These are phyloP conservation scores for Phytophthora litchii DNA, from an alignment of 352 stramenopile genomes.

Conservation along the genomic window DNA sequence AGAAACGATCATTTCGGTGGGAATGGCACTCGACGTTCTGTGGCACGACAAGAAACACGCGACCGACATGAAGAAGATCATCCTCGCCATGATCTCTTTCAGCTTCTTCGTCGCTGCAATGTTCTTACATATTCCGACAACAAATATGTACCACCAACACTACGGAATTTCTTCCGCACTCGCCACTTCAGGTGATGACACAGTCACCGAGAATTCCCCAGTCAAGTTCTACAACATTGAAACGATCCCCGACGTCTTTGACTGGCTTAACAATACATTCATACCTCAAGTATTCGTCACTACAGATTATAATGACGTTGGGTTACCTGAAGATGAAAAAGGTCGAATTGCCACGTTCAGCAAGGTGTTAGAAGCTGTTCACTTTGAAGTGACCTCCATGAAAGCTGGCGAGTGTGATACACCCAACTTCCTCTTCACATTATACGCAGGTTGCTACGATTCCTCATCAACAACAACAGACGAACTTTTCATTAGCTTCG, in stretches of 20 bases:
- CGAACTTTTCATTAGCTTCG: slow-evolving; percentile 38
- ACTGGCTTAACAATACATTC: slow-evolving; percentile 54
- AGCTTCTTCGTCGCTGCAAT: slow-evolving; percentile 48
- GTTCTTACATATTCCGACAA: slow-evolving; percentile 47
- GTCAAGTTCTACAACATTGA: slow-evolving; percentile 58
- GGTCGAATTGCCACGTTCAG: slow-evolving; percentile 45
- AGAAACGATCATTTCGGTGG: slow-evolving; percentile 14
- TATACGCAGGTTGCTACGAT: slow-evolving; percentile 52
- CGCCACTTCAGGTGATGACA: slow-evolving; percentile 50
- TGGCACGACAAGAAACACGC: slow-evolving; percentile 50
- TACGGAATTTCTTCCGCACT: slow-evolving; percentile 38
- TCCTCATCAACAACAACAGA: slow-evolving; percentile 16
- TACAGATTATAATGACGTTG: slow-evolving; percentile 46
- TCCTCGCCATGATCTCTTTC: slow-evolving; percentile 44
- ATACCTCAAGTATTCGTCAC: slow-evolving; percentile 53
- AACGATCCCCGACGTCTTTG: slow-evolving; percentile 41
- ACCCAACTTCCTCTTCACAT: slow-evolving; percentile 26
- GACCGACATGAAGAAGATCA: slow-evolving; percentile 41
- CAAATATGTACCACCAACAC: slow-evolving; percentile 38
- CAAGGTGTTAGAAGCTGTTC: slow-evolving; percentile 43
- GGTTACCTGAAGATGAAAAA: slow-evolving; percentile 30
- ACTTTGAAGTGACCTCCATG: slow-evolving; percentile 36
- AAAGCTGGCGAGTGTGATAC: slow-evolving; percentile 23
- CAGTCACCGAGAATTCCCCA: slow-evolving; percentile 40
- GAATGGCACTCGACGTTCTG: slow-evolving; percentile 42